A percentile compares a stretch with the other conserved stretches of the same genome.
Conservation (phyloP, 139 green algal genomes). For the Astrephomene gubernaculifera region DNA sequence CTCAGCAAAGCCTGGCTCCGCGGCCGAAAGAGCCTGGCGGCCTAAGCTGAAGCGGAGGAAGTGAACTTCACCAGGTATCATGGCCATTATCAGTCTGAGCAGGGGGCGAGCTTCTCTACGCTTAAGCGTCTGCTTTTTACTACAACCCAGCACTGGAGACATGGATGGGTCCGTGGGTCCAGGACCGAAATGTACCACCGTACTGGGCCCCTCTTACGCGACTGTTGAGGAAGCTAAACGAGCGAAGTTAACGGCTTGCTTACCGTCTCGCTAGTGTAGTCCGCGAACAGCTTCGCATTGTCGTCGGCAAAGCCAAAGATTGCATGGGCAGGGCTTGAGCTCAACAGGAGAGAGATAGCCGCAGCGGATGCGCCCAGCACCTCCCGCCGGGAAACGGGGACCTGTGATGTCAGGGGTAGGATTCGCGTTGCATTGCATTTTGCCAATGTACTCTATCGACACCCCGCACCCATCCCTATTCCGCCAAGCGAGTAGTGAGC, state of each 20-base stretch:
- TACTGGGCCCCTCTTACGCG: not conserved
- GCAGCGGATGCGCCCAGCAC: constrained; percentile 32
- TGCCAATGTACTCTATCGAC: no score
- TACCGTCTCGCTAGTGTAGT: constrained; percentile 73
- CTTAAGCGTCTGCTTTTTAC: no score
- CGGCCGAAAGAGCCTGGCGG: not conserved
- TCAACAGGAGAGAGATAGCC: constrained; percentile 29
- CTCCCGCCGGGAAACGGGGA: constrained; percentile 16
- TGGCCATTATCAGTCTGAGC: no score
- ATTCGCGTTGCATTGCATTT: no score
- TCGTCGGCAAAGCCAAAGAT: constrained; percentile 75
- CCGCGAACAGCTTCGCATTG: constrained; percentile 35
- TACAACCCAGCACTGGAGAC: no score
- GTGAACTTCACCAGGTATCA: not conserved
- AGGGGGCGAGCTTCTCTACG: no score
- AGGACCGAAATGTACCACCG: not conserved
- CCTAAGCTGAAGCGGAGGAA: not conserved
- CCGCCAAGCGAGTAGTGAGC: no score
- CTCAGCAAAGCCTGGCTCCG: not conserved
- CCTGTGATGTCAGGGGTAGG: no score
- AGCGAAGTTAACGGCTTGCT: no score
- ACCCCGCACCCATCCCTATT: no score
- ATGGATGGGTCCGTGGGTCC: not conserved
- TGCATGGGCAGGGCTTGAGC: constrained; percentile 66
- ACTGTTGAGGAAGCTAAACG: no score